phyloP scores from a whole-genome alignment of 2,329 filamentous ascomycete species.

The Penicillium sp. region DNA sequence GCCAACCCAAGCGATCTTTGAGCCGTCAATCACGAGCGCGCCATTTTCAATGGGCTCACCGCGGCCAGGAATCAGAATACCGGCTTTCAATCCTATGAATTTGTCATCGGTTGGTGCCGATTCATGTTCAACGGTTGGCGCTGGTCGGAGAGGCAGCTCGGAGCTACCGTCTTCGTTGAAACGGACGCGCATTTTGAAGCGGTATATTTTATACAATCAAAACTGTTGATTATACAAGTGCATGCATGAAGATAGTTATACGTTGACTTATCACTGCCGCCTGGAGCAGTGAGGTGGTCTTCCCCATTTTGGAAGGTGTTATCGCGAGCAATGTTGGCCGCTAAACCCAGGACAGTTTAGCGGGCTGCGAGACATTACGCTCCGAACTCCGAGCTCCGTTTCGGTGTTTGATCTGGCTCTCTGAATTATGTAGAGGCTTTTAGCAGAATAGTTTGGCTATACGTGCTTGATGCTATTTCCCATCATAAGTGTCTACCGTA shows the following conservation, averaged over 20 bases:
- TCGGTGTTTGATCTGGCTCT: no score
- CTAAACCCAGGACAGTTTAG: neutral
- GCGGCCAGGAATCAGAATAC: slow-evolving; percentile 47
- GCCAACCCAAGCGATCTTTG: slow-evolving; percentile 42
- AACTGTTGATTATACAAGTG: neutral
- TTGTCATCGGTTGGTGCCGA: neutral
- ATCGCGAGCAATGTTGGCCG: neutral
- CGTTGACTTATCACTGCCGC: no score
- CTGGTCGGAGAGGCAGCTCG: slow-evolving; percentile 5
- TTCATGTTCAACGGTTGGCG: neutral
- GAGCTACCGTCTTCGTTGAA: neutral
- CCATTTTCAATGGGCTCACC: slow-evolving; percentile 40
- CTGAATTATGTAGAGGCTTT: no score
- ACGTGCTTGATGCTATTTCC: no score
- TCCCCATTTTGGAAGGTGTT: slow-evolving; percentile 6
- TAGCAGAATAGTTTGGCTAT: no score
- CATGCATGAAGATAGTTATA: neutral
- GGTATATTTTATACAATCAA: neutral
- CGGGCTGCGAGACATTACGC: neutral
- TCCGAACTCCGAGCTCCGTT: neutral
- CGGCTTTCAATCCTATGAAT: slow-evolving; percentile 7
- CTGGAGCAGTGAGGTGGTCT: neutral
- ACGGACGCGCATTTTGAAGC: slow-evolving; percentile 4
- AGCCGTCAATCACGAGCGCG: slow-evolving; percentile 37
- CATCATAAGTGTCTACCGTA: no score